Evolutionary conservation across 768 basidiomycete species (phyloP), one percentile per base, ranked within the genome.

Genomic region (Naematelia aurantialba): DNA sequence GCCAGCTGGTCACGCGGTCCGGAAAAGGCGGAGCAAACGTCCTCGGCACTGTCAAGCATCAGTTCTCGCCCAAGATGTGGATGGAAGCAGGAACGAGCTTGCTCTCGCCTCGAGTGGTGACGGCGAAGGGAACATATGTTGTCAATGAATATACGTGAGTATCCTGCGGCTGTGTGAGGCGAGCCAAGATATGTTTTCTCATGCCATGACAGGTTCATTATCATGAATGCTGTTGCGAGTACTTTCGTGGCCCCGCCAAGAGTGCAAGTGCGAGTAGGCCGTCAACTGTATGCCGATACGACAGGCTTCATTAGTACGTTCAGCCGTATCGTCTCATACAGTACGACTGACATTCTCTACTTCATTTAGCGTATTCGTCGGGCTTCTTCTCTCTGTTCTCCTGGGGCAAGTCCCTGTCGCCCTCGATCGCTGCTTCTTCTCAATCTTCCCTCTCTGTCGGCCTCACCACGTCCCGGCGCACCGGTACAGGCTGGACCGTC

Each of bases 1-100:
- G 75, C 2, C 76, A 79, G 51, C 69, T 78, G 61, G 56, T 78
- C 10, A 63, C 70, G 1, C 55, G 78, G 25, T 65, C 70, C 48
- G 74, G 76, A 4, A 62, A 56, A 17, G 78, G 78, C 3, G 79
- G 75, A 10, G 80, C 80, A 14, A 82, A 81, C 57, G 71, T 91
- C 39, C 70, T 84, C 24, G 88, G 87, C 34, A 89, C 89, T 1
- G 75, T 92, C 49, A 83, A 82, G 57, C 87, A 91, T 74, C 87
- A 89, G 67, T 85, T 84, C 69, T 88, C 88, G 26, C 87, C 88
- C 13, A 82, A 83, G 42, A 63, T 82, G 31, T 79, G 72, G 63
- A 71, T 80, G 22, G 78, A 81, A 70, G 80, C 80, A 10, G 55
- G 71, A 10, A 57, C 65, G 22, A 72, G 63, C 21, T 53, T 68